Evolutionary conservation across 768 basidiomycete species (phyloP), one percentile per base, ranked within the genome.

Genomic region (Amanita rimosa): DNA sequence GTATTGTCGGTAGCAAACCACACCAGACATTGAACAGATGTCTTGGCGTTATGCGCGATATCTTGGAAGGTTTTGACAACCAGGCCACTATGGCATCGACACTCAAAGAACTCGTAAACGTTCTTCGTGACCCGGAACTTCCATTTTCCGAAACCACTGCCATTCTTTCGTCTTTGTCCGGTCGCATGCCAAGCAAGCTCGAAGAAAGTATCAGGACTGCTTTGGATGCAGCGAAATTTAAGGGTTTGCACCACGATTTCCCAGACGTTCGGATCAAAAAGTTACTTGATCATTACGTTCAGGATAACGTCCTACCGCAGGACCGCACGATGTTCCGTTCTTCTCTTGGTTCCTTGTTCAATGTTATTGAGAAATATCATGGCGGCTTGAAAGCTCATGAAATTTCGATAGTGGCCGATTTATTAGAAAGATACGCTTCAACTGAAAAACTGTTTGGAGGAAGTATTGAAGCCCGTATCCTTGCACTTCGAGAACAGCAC

Each of bases 1-100:
- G 78, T 51, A 82, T 95, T 51, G 67, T 85, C 52, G 94, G 93
- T 40, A 86, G 77, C 69, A 95, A 93, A 68, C 78, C 91, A 34
- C 83, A 96, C 62, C 96, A 99, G 63, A 80, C 79, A 51, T 79
- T 91, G 50, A 70, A 76, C 46, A 78, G 79, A 56, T 85, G 83
- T 67, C 68, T 85, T 46, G 75, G 78, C 54, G 75, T 85, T 48
- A 74, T 99, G 46, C 79, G 83, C 63, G 92, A 97, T 67, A 94
- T 96, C 57, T 75, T 99, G 52, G 88, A 92, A 50, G 96, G 96
- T 33, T 99, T 85, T 66, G 96, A 99, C 67, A 97, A 97, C 68
- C 89, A 92, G 60, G 84, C 91, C 4, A 73, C 88, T 55, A 92
- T 98, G 86, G 73, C 75, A 16, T 67, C 82, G 4, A 89, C 90